Evolutionary conservation across 2,329 filamentous ascomycete genomes (phyloP).

Genomic region (Neonectria ditissima): DNA sequence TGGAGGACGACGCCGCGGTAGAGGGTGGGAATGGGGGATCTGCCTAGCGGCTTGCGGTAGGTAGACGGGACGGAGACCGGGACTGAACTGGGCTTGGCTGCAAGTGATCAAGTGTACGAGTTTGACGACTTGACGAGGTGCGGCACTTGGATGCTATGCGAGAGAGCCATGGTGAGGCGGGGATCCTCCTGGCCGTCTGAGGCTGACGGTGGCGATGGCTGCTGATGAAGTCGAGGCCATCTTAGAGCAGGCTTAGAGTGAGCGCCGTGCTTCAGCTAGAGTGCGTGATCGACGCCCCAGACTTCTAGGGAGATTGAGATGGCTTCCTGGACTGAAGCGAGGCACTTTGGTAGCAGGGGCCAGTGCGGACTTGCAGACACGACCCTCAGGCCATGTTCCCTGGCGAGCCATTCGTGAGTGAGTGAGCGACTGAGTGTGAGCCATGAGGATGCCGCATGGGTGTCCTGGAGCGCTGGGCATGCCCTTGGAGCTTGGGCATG

Average conservation of each 20-base stretch:
- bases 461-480: constrained; percentile 2
- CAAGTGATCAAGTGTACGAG: constrained; percentile 1
- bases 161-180: constrained; percentile 4
- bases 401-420: constrained; percentile 8
- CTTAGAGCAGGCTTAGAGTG: constrained; percentile 22
- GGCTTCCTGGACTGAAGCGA: constrained; percentile 17
- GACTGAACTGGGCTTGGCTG: background rate
- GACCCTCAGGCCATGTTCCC: constrained; percentile 18
- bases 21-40: constrained; percentile 20
- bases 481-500: constrained; percentile 1
- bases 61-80: constrained; percentile 13
- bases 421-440: too few species aligned
- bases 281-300: constrained; percentile 46
- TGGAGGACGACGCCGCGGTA: constrained; percentile 17
- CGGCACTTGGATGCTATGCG: background rate
- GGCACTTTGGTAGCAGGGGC: constrained; percentile 40
- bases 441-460: constrained; percentile 8
- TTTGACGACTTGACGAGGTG: background rate
- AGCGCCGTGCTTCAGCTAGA: constrained; percentile 43
- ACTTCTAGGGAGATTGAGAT: constrained; percentile 38
- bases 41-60: constrained; percentile 24
- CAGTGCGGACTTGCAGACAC: constrained; percentile 38
- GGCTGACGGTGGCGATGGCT: constrained; percentile 14
- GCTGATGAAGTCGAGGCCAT: constrained; percentile 3
- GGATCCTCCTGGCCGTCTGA: constrained; percentile 6